A percentile compares a stretch with the other conserved stretches of the same genome.
phyloP scores from a whole-genome alignment of 495 filamentous ascomycete genomes.

The Neurospora sublineolata region DNA sequence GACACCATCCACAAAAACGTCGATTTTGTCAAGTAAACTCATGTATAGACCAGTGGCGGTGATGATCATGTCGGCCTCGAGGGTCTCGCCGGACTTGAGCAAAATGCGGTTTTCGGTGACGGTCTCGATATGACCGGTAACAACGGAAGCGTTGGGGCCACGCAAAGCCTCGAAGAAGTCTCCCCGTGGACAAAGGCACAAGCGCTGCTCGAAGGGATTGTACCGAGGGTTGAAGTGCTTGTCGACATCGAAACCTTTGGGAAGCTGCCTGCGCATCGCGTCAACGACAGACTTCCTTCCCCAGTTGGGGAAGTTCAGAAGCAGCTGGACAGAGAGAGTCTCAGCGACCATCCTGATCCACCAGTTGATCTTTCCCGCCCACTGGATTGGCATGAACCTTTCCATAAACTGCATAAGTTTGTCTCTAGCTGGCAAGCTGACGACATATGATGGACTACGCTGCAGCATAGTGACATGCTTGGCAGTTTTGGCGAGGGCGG shows the following conservation, averaged over 20 bases:
- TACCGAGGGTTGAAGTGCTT: slow-evolving; percentile 65
- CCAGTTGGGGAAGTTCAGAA: slow-evolving; percentile 37
- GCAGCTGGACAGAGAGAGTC: slow-evolving; percentile 17
- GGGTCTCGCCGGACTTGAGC: slow-evolving; percentile 41
- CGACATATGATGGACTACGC: slow-evolving; percentile 46
- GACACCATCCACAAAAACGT: slow-evolving; percentile 43
- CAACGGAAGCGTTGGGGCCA: slow-evolving; percentile 45
- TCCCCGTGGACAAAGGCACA: slow-evolving; percentile 58
- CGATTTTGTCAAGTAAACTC: slow-evolving; percentile 38
- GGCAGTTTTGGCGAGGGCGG: slow-evolving; percentile 37
- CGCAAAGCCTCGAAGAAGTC: slow-evolving; percentile 60
- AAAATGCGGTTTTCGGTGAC: slow-evolving; percentile 49
- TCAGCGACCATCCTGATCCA: slow-evolving; percentile 22
- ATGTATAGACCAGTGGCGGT: slow-evolving; percentile 63
- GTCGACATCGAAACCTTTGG: slow-evolving; percentile 41
- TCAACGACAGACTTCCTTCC: slow-evolving; percentile 36
- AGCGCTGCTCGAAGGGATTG: slow-evolving; percentile 61
- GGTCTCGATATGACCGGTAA: slow-evolving; percentile 55
- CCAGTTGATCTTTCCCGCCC: slow-evolving; percentile 23
- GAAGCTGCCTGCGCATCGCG: slow-evolving; percentile 38
- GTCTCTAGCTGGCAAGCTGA: slow-evolving; percentile 36
- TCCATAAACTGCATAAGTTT: slow-evolving; percentile 13
- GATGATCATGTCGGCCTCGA: slow-evolving; percentile 62
- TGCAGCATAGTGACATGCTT: slow-evolving; percentile 46
- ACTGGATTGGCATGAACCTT: slow-evolving; percentile 31